Base-by-base conservation (phyloP, 169 alveolate genomes). In the Sarcocystis neurona region DNA sequence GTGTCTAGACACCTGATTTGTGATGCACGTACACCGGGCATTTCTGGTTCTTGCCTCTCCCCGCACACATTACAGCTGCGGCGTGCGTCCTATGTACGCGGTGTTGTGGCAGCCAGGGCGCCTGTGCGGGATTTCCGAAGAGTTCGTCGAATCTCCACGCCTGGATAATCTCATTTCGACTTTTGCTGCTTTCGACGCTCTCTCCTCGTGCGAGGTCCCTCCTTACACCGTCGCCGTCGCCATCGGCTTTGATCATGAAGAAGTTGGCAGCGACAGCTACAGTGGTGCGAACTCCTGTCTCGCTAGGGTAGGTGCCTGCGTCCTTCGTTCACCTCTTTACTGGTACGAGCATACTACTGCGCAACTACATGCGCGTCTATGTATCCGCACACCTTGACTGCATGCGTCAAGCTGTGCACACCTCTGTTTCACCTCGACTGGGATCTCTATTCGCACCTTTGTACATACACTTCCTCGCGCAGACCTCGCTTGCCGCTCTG, bases 201-300 rank as follows among this genome's bases (percentile, higher is more conserved):
- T 97, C 66, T 30, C 75, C 46, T 90, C 66, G 48, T 46, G 82
- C 32, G 23, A 48, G 60, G 68, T 18, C n/a, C 30, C 70, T 4
- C 23, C 43, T 3, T 27, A 5, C 2, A 95, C 91, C 39, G 86
- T 95, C 32, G 37, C 58, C 46, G 50, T 95, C 34, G 93, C 95
- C 12, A 95, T 90, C 44, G 97, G 97, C 6, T 97, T 96, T 91
- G 99, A 98, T 93, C 98, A 97, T 89, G 99, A 98, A 91, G 99
- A 91, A 97, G 96, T 96, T 0, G 99, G 99, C n/a, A 94, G 97
- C 74, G 77, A 89, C 88, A 92, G 98, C 72, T 95, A 94, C 70
- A 88, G 97, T 75, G 99, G 99, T 41, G 99, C 99, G 43, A 96
- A 94, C 85, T 94, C 89, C 32, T 39, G 8, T 46, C 41, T 34